Percentiles rank a stretch among this genome's conserved stretches.
Evolutionary conservation across 768 basidiomycete species (phyloP).

Genomic region (Dendrothele bispora): DNA sequence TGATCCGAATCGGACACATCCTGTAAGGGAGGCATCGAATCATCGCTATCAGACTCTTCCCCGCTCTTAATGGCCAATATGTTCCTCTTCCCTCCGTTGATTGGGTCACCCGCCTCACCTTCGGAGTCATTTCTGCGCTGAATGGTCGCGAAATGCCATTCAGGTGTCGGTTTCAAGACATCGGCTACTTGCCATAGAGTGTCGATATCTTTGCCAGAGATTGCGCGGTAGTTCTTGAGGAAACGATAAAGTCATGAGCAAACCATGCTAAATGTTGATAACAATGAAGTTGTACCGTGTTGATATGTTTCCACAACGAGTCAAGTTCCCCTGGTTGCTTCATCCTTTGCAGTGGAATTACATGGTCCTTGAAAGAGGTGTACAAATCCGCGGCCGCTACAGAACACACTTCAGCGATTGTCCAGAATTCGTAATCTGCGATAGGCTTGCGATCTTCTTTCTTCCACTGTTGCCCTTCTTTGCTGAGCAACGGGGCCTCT

Average conservation of each 20-base stretch:
- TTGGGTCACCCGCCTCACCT: slow-evolving; percentile 17
- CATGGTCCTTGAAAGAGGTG: slow-evolving; percentile 51
- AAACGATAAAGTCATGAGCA: too few relatives aligned
- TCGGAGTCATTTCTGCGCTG: slow-evolving; percentile 24
- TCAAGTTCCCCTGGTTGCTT: slow-evolving; percentile 50
- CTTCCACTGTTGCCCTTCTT: slow-evolving; percentile 56
- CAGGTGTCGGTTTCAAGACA: slow-evolving; percentile 48
- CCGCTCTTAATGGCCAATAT: slow-evolving; percentile 53
- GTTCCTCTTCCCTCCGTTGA: slow-evolving; percentile 33
- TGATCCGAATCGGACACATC: slow-evolving; percentile 62
- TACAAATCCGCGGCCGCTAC: slow-evolving; percentile 51
- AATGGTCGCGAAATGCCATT: slow-evolving; percentile 52
- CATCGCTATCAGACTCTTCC: slow-evolving; percentile 40
- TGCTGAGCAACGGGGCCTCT: slow-evolving; percentile 58
- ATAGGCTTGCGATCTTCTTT: slow-evolving; percentile 51
- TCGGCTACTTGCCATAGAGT: slow-evolving; percentile 62
- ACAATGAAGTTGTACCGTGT: slow-evolving; percentile 59
- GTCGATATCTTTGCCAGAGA: slow-evolving; percentile 57
- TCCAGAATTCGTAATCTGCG: slow-evolving; percentile 62
- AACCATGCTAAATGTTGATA: too few relatives aligned
- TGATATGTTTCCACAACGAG: slow-evolving; percentile 63
- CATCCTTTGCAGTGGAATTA: slow-evolving; percentile 60
- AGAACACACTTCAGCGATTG: slow-evolving; percentile 67
- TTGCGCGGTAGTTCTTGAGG: slow-evolving; percentile 56
- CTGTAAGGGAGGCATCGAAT: slow-evolving; percentile 68